Evolutionary conservation across 1,139 yeast species (phyloP), one percentile per base, ranked within the genome.

Genomic region (Pichia sp.): DNA sequence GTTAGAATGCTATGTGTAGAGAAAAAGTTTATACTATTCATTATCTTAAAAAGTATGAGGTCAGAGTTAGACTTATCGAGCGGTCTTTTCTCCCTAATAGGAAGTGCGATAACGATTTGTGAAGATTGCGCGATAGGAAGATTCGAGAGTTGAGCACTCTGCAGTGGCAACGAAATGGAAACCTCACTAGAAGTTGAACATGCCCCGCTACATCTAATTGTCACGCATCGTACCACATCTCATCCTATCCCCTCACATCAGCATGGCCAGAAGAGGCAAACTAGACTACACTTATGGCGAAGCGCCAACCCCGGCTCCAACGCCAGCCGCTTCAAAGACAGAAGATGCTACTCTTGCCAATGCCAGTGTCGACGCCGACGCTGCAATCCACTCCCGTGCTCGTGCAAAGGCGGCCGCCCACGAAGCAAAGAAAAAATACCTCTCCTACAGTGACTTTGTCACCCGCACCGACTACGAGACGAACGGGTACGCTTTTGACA

Each of bases 401-500:
- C 36, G 36, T 32, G n/a, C 25, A 20, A 42, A 13, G 16, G 25
- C 20, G 20, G n/a, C n/a, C 18, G 46, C 30, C 7, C 16, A 29
- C 2, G 36, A 39, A 13, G 36, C 23, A 2, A 27, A 32, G 9
- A 15, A 41, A 11, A 36, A 48, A 26, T 52, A 52, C 29, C 24
- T 52, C 16, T 48, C 52, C 8, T 52, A 50, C 16, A 25, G 23
- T 7, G 54, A 52, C n/a, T 45, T 49, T 18, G 16, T 23, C 2
- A 40, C 49, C 22, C 49, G 47, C 26, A 41, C 29, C 9, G 48
- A 49, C 3, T 30, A 48, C 18, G 53, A 51, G 16, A 8, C 42
- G 9, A 26, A 40, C 16, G 45, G 45, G 2, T 44, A 41, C 13
- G n/a, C 22, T 6, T 44, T 26, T 24, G 50, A 44, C 20, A 36